phyloP scores from a whole-genome alignment of 2,329 filamentous ascomycete species.

The Mariannaea elegans region DNA sequence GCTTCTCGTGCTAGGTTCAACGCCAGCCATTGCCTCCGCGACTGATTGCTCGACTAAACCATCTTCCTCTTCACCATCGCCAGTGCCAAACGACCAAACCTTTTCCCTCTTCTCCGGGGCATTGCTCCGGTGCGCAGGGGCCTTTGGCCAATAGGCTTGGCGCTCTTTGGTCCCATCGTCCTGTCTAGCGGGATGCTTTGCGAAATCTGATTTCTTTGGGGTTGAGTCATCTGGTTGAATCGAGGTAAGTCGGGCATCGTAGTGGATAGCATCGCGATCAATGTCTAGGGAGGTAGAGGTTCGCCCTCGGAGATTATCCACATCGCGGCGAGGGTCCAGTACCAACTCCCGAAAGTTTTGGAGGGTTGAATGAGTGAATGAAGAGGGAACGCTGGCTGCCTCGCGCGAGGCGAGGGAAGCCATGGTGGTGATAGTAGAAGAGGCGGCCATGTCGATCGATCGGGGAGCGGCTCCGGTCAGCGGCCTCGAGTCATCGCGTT shows the following conservation, averaged over 20 bases:
- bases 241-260: slow-evolving; percentile 39
- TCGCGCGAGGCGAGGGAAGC: slow-evolving; percentile 42
- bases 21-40: slow-evolving; percentile 66
- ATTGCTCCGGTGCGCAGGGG: slow-evolving; percentile 55
- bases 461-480: slow-evolving; percentile 49
- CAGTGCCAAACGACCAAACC: slow-evolving; percentile 70
- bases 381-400: slow-evolving; percentile 43
- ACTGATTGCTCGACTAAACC: slow-evolving; percentile 73
- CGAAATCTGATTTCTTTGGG: slow-evolving; percentile 26
- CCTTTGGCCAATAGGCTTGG: slow-evolving; percentile 40
- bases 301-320: slow-evolving; percentile 42
- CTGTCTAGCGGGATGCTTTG: slow-evolving; percentile 23
- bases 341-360: slow-evolving; percentile 49
- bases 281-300: slow-evolving; percentile 48
- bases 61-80: slow-evolving; percentile 57
- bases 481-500: slow-evolving; percentile 47
- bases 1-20: slow-evolving; percentile 71
- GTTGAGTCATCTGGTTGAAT: slow-evolving; percentile 41
- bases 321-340: slow-evolving; percentile 46
- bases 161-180: slow-evolving; percentile 31
- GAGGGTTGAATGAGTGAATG: slow-evolving; percentile 44
- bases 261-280: slow-evolving; percentile 37
- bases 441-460: slow-evolving; percentile 45
- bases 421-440: slow-evolving; percentile 44
- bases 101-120: slow-evolving; percentile 69